Percentiles rank a stretch among this genome's conserved stretches.
Conservation (phyloP, 441 rosid genomes). For the Manihot esculenta region DNA sequence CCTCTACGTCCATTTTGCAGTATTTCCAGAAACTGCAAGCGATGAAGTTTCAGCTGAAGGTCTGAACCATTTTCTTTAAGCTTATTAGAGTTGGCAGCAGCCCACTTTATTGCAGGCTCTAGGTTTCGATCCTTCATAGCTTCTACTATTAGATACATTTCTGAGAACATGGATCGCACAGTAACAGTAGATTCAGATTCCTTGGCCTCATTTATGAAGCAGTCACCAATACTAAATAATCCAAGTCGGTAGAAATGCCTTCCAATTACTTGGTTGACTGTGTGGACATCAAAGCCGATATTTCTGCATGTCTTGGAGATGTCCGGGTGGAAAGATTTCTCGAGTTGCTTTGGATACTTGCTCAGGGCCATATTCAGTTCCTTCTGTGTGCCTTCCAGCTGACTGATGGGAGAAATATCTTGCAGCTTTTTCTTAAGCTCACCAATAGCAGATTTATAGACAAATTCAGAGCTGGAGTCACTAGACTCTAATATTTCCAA, state of each 20-base stretch:
- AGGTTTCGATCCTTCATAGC: constrained; percentile 38
- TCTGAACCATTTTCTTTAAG: constrained; percentile 44
- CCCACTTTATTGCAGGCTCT: constrained; percentile 46
- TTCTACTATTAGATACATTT: constrained; percentile 47
- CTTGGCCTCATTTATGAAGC: constrained; percentile 37
- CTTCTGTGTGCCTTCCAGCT: constrained; percentile 45
- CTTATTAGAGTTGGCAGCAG: constrained; percentile 35
- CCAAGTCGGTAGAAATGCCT: constrained; percentile 47
- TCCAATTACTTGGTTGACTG: constrained; percentile 39
- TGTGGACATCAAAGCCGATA: constrained; percentile 36
- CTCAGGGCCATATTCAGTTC: constrained; percentile 38
- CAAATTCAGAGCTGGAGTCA: constrained; percentile 21
- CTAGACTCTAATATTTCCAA: constrained; percentile 22
- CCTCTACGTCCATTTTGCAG: constrained; percentile 35
- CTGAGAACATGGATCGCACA: constrained; percentile 36
- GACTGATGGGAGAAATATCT: constrained; percentile 32
- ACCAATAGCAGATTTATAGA: constrained; percentile 23
- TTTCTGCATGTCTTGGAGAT: constrained; percentile 49
- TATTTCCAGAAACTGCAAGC: constrained; percentile 43
- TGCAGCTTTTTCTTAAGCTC: constrained; percentile 40
- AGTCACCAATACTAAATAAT: constrained; percentile 42
- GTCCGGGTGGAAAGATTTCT: constrained; percentile 46
- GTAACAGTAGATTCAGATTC: constrained; percentile 31
- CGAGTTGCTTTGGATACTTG: constrained; percentile 48
- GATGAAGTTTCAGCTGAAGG: constrained; percentile 42